Evolutionary conservation across 768 basidiomycete species (phyloP).

Genomic region (Mycena filopes): DNA sequence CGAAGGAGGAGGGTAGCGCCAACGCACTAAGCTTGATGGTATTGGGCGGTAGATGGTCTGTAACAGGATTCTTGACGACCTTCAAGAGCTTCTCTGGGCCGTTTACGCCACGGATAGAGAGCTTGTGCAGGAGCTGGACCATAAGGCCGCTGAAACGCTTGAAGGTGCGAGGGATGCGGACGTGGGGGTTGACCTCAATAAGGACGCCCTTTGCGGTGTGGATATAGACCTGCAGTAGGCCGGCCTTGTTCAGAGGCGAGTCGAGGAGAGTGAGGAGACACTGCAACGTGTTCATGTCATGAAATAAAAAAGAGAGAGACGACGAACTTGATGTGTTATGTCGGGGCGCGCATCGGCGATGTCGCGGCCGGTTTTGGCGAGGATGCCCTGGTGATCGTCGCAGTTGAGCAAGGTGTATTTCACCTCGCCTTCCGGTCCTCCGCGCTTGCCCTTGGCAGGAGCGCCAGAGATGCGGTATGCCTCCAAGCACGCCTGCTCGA

Average conservation of each 20-base stretch:
- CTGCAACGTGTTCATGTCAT: constrained; percentile 50
- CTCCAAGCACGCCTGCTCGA: constrained; percentile 96
- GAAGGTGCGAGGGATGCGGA: constrained; percentile 97
- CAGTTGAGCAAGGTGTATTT: constrained; percentile 98
- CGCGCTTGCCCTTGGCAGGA: constrained; percentile 63
- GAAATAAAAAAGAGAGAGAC: constrained; percentile 19
- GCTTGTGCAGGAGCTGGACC: constrained; percentile 98
- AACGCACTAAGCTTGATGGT: constrained; percentile 93
- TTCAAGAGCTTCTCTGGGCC: constrained; percentile 97
- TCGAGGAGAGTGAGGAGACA: constrained; percentile 96
- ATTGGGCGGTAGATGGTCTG: constrained; percentile 93
- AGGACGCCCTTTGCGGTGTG: constrained; percentile 96
- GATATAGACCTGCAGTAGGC: constrained; percentile 95
- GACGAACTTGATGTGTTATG: constrained; percentile 94
- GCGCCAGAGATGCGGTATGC: constrained; percentile 86
- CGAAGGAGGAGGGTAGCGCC: background rate
- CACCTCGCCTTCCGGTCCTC: constrained; percentile 78
- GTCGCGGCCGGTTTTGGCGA: constrained; percentile 97
- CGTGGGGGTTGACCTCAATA: constrained; percentile 98
- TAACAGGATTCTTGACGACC: constrained; percentile 98
- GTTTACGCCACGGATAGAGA: constrained; percentile 95
- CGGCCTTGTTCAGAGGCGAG: constrained; percentile 98
- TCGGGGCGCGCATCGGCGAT: constrained; percentile 99
- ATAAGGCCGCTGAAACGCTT: constrained; percentile 98
- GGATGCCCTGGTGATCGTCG: constrained; percentile 98